phyloP scores from a whole-genome alignment of 495 filamentous ascomycete species.

The Astrothelium macrocarpum region DNA sequence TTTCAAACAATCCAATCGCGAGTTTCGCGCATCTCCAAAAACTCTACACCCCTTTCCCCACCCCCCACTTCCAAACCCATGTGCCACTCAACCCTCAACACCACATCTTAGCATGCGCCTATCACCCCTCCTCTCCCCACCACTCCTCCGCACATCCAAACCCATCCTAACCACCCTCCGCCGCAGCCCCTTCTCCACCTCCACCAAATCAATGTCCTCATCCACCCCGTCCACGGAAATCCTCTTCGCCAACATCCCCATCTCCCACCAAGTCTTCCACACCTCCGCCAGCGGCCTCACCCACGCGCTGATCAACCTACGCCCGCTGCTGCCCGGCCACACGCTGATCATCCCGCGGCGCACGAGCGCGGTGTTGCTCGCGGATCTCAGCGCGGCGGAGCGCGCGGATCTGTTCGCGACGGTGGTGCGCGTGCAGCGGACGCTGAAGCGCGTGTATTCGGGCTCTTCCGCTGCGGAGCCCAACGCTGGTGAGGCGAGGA shows the following conservation, averaged over 20 bases:
- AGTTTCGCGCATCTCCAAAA: neutral
- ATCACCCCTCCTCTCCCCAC: neutral
- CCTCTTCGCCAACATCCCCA: constrained; percentile 17
- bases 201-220: constrained; percentile 6
- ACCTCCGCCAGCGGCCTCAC: constrained; percentile 50
- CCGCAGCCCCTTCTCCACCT: neutral
- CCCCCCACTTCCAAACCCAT: too few species aligned
- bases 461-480: constrained; percentile 19
- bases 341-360: constrained; percentile 66
- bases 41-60: neutral
- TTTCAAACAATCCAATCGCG: neutral
- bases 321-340: constrained; percentile 88
- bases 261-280: constrained; percentile 64
- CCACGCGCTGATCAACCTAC: constrained; percentile 87
- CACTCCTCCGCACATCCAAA: neutral
- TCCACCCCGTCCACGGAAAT: neutral
- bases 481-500: constrained; percentile 21
- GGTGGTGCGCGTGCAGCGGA: constrained; percentile 69
- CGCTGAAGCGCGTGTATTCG: constrained; percentile 61
- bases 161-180: neutral
- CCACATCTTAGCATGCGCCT: neutral
- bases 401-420: constrained; percentile 75
- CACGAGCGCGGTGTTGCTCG: constrained; percentile 60
- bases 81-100: neutral
- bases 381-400: constrained; percentile 64